These are phyloP conservation scores for Coffea humblotiana DNA, from an alignment of 305 asterid species.

Conservation along the genomic window DNA sequence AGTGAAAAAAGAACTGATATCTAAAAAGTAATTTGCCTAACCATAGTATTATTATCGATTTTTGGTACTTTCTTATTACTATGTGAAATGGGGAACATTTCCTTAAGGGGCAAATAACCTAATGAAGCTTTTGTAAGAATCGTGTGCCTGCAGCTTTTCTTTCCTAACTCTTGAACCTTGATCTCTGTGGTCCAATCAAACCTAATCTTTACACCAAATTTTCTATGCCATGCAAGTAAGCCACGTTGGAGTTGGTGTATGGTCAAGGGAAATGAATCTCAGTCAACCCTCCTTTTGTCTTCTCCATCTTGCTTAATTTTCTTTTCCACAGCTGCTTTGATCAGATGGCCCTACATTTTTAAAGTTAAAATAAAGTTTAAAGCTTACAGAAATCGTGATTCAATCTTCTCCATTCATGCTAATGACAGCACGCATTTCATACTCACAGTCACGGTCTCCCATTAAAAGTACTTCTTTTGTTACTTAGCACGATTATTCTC, in stretches of 20 bases:
- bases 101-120: no score
- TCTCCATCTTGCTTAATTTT: slow-evolving; percentile 23
- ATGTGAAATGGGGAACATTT: no score
- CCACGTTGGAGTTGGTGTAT: slow-evolving; percentile 40
- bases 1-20: no score
- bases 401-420: not conserved
- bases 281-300: slow-evolving; percentile 40
- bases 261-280: slow-evolving; percentile 32
- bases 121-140: not conserved
- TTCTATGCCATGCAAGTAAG: slow-evolving; percentile 36
- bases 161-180: not conserved
- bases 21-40: no score
- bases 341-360: not conserved
- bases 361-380: no score
- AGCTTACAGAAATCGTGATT: not conserved
- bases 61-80: no score
- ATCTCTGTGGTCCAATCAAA: slow-evolving; percentile 27
- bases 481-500: not conserved
- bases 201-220: slow-evolving; percentile 33
- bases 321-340: not conserved
- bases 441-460: not conserved
- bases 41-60: no score
- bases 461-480: not conserved
- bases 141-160: slow-evolving; percentile 9
- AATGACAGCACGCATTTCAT: not conserved